Conservation (phyloP, 495 filamentous ascomycete genomes). For the Endocarpon pusillum region DNA sequence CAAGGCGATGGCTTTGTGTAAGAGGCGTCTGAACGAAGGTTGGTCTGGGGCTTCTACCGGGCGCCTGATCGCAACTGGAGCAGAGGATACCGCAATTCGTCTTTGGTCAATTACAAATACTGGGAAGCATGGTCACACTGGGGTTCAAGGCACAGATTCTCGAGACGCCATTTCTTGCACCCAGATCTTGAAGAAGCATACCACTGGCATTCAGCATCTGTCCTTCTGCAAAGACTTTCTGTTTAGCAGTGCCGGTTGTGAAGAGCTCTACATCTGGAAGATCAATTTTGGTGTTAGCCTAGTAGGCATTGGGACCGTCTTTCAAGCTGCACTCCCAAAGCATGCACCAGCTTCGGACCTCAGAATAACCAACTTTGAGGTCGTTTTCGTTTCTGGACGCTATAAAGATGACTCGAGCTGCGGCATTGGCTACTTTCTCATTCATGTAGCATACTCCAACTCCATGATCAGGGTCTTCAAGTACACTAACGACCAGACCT, state of each 20-base stretch:
- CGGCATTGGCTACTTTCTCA: constrained; percentile 20
- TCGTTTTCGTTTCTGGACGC: constrained; percentile 23
- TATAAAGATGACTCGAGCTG: constrained; percentile 5
- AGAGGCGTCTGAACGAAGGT: constrained; percentile 3
- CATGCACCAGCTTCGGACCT: constrained; percentile 48
- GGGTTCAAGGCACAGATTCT: constrained; percentile 5
- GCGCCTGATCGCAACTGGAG: constrained; percentile 53
- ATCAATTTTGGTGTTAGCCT: constrained; percentile 31
- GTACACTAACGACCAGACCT: too few relatives aligned
- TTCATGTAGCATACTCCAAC: constrained; percentile 61
- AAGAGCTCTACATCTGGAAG: constrained; percentile 80
- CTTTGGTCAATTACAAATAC: constrained; percentile 20
- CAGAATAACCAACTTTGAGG: constrained; percentile 59
- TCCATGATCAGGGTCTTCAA: constrained; percentile 53
- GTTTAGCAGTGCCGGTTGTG: constrained; percentile 69
- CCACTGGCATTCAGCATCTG: constrained; percentile 67
- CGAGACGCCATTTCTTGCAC: constrained; percentile 29
- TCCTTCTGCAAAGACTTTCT: constrained; percentile 44
- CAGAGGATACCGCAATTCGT: constrained; percentile 76
- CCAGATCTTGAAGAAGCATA: constrained; percentile 54
- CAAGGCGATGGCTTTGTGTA: constrained; percentile 47
- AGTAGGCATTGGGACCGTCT: constrained; percentile 39
- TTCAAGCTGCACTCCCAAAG: constrained; percentile 43
- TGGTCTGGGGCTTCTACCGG: too few relatives aligned
- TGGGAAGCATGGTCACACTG: constrained; percentile 8